Evolutionary conservation across 345 rosid species (phyloP).

Genomic region (Hevea brasiliensis): DNA sequence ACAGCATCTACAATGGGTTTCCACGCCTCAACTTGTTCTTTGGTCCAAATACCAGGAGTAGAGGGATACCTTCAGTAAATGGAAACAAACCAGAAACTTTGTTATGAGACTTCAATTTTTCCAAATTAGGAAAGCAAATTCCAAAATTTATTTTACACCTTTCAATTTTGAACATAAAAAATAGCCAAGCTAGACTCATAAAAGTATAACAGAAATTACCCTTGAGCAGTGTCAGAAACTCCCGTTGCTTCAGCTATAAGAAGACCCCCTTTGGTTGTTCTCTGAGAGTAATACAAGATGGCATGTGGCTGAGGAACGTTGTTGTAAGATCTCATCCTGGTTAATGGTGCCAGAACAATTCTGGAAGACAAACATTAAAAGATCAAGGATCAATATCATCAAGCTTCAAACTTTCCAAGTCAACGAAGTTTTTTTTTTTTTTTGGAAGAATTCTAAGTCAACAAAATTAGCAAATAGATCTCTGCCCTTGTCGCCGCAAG

Average conservation of each 20-base stretch:
- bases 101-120: neutral
- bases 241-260: conserved; percentile 63
- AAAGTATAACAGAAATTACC: conserved; percentile 35
- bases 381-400: neutral
- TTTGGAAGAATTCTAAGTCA: too few species aligned
- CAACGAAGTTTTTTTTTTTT: too few species aligned
- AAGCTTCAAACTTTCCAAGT: neutral
- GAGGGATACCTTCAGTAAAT: conserved; percentile 33
- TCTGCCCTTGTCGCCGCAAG: neutral
- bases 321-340: conserved; percentile 59
- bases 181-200: too few species aligned
- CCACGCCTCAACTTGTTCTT: conserved; percentile 87
- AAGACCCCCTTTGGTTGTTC: conserved; percentile 58
- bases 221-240: conserved; percentile 64
- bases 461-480: neutral
- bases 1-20: conserved; percentile 83
- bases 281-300: conserved; percentile 63
- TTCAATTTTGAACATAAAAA: neutral
- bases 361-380: conserved; percentile 29
- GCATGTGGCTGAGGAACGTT: conserved; percentile 77
- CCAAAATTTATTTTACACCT: too few species aligned
- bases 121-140: neutral
- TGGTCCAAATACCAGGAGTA: conserved; percentile 75
- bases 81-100: neutral
- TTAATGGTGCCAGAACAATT: conserved; percentile 63